Evolutionary conservation across 495 filamentous ascomycete species (phyloP).

Genomic region (Penicilliopsis zonata): DNA sequence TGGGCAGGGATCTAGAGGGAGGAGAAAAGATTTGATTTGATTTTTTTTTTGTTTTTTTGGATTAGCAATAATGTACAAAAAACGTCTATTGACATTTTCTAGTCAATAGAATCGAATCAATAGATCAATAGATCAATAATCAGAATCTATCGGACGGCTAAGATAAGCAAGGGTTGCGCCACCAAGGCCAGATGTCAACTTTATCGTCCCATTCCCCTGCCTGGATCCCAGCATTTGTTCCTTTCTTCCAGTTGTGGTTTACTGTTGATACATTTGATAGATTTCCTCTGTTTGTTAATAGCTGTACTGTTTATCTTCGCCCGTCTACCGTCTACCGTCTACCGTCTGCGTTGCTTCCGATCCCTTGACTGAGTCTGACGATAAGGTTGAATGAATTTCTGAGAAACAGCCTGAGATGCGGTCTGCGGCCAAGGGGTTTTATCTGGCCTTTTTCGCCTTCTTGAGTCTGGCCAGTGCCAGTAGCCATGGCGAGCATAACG

Average conservation of each 20-base stretch:
- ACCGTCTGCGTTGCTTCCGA: too few species aligned
- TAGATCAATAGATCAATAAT: too few species aligned
- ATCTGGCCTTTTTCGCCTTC: conserved; percentile 65
- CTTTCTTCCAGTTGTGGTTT: too few species aligned
- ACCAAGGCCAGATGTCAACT: conserved; percentile 1
- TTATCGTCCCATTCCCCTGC: too few species aligned
- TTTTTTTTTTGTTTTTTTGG: not conserved
- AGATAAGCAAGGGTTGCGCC: too few species aligned
- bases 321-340: too few species aligned
- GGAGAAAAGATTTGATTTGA: conserved; percentile 6
- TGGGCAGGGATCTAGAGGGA: conserved; percentile 14
- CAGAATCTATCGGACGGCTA: too few species aligned
- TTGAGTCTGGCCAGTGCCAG: conserved; percentile 38
- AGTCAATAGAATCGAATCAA: not conserved
- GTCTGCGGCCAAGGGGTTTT: conserved; percentile 56
- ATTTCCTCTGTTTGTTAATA: too few species aligned
- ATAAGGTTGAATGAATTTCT: not conserved
- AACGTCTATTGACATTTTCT: not conserved
- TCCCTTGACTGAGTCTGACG: too few species aligned
- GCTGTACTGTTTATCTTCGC: too few species aligned
- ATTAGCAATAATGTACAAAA: not conserved
- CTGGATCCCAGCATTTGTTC: too few species aligned
- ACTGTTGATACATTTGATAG: too few species aligned
- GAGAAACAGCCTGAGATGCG: conserved; percentile 37
- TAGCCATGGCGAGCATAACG: conserved; percentile 22